These are phyloP conservation scores for Tremella yokohamensis DNA, from an alignment of 768 basidiomycete species.

Conservation along the genomic window DNA sequence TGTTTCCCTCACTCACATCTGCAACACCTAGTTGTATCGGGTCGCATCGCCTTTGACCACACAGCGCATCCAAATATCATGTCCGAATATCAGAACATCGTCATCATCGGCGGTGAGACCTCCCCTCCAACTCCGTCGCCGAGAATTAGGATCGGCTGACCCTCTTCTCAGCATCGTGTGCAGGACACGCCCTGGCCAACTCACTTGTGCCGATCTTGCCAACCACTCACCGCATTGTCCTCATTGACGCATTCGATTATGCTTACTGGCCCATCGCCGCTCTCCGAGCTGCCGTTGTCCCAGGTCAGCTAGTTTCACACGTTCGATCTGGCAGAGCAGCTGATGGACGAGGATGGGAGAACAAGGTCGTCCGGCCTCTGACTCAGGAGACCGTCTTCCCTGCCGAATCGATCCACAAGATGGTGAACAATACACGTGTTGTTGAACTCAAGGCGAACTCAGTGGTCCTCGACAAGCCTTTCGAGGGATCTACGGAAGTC, in stretches of 20 bases:
- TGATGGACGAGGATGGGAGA: conserved; percentile 41
- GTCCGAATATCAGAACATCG: conserved; percentile 42
- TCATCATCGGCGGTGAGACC: conserved; percentile 45
- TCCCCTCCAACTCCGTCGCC: background rate
- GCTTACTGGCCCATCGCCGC: conserved; percentile 38
- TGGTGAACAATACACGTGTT: conserved; percentile 45
- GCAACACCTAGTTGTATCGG: no score
- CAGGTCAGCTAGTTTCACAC: conserved; percentile 21
- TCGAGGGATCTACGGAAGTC: conserved; percentile 41
- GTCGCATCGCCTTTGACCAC: no score
- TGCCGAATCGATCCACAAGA: conserved; percentile 27
- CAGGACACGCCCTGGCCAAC: conserved; percentile 37
- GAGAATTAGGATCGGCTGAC: background rate
- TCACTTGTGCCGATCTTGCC: conserved; percentile 29
- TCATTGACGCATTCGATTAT: conserved; percentile 39
- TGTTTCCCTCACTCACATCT: no score
- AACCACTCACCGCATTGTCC: conserved; percentile 36
- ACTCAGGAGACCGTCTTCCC: conserved; percentile 36
- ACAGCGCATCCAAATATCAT: conserved; percentile 9
- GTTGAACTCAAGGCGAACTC: conserved; percentile 31
- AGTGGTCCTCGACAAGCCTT: conserved; percentile 44
- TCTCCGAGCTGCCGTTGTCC: conserved; percentile 43
- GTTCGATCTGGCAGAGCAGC: background rate
- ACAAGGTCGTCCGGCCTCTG: conserved; percentile 31
- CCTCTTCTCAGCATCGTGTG: conserved; percentile 26